Evolutionary conservation across 148 eudicot genomes (phyloP).

Genomic region (Polygonum aviculare): DNA sequence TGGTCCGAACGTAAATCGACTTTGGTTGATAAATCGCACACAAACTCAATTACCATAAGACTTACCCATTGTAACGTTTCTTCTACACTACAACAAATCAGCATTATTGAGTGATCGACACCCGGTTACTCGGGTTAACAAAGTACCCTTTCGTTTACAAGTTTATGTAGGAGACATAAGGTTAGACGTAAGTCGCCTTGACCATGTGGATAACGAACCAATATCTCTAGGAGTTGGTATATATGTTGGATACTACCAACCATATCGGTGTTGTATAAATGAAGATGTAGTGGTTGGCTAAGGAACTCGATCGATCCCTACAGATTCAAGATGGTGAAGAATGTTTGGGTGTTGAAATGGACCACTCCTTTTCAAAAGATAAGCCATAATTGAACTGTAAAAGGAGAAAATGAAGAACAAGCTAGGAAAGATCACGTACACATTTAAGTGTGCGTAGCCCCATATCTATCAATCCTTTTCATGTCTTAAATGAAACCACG

Average conservation of each 20-base stretch:
- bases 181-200: too few relatives aligned
- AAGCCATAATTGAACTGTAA: neutral
- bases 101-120: too few relatives aligned
- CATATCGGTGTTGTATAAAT: neutral
- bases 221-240: too few relatives aligned
- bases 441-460: neutral
- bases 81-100: too few relatives aligned
- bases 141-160: too few relatives aligned
- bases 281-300: neutral
- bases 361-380: slow-evolving; percentile 5
- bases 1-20: too few relatives aligned
- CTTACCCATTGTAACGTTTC: too few relatives aligned
- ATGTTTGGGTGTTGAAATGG: slow-evolving; percentile 3
- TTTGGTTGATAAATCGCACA: too few relatives aligned
- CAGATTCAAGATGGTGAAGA: neutral
- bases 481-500: neutral
- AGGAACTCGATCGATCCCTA: neutral
- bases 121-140: too few relatives aligned
- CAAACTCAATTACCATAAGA: too few relatives aligned
- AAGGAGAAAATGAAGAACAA: neutral
- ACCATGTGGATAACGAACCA: too few relatives aligned
- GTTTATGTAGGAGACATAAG: too few relatives aligned
- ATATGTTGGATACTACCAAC: neutral
- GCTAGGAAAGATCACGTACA: neutral
- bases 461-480: neutral